Percentiles rank a stretch among this genome's conserved stretches.
Conservation (phyloP, 768 basidiomycete species). For the Phlebiopsis gigantea region DNA sequence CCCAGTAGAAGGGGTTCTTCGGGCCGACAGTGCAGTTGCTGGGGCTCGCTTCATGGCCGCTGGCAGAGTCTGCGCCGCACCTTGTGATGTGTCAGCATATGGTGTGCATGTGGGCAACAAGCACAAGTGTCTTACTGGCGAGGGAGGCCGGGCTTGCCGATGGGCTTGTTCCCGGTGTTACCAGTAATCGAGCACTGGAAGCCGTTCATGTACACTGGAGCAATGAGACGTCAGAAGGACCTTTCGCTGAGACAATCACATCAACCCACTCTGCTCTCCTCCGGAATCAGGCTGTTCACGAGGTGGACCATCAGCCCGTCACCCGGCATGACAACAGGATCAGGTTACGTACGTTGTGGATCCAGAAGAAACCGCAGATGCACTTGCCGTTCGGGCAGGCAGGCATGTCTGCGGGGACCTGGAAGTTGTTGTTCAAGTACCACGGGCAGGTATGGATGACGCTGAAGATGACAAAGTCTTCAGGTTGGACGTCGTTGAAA, state of each 20-base stretch:
- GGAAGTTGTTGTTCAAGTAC: constrained; percentile 55
- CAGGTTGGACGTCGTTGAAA: constrained; percentile 43
- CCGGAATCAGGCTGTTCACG: constrained; percentile 27
- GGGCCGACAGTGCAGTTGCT: constrained; percentile 71
- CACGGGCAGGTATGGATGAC: constrained; percentile 67
- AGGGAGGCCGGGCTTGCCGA: constrained; percentile 56
- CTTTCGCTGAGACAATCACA: not conserved
- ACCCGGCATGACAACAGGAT: constrained; percentile 14
- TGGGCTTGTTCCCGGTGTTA: constrained; percentile 42
- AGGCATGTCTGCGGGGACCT: constrained; percentile 56
- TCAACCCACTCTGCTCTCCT: constrained; percentile 27
- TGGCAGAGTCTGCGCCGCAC: constrained; percentile 54
- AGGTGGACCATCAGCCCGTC: not conserved
- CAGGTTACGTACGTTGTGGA: constrained; percentile 39
- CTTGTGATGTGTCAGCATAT: no score
- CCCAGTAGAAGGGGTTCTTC: constrained; percentile 69
- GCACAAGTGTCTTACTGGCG: constrained; percentile 35
- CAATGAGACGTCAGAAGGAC: not conserved
- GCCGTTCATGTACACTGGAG: constrained; percentile 62
- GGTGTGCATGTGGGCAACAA: no score
- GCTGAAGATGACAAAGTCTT: constrained; percentile 62
- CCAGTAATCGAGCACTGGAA: constrained; percentile 62
- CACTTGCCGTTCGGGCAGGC: constrained; percentile 59
- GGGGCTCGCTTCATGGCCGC: constrained; percentile 38
- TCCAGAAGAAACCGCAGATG: constrained; percentile 64